phyloP scores from a whole-genome alignment of 176 grass and related monocot species.

The Triticum turgidum region DNA sequence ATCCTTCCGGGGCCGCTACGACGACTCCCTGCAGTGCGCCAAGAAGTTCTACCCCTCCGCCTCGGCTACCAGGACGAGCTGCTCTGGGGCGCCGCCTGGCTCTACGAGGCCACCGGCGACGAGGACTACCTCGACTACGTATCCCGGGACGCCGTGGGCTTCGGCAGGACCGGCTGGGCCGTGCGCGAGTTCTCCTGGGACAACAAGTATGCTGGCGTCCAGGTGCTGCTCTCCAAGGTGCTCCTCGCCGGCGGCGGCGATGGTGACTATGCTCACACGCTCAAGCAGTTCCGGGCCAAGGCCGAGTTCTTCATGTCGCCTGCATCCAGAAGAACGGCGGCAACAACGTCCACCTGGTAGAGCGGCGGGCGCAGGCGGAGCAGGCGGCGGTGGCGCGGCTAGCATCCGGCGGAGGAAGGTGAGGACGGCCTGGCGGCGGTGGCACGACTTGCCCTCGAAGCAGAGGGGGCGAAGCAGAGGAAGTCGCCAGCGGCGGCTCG shows the following conservation, averaged over 20 bases:
- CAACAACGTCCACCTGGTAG: constrained; percentile 42
- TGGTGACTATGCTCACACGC: constrained; percentile 30
- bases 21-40: constrained; percentile 48
- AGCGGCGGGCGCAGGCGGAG: no score
- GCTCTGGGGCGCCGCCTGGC: constrained; percentile 83
- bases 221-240: constrained; percentile 77
- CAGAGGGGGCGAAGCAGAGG: no score
- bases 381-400: no score
- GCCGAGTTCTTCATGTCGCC: constrained; percentile 92
- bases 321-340: constrained; percentile 89
- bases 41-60: constrained; percentile 90
- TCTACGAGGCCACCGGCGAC: constrained; percentile 78
- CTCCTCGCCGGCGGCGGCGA: constrained; percentile 37
- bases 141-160: constrained; percentile 46
- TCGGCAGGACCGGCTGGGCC: constrained; percentile 81
- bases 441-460: no score
- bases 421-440: no score
- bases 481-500: no score
- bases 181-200: constrained; percentile 92
- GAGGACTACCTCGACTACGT: constrained; percentile 66
- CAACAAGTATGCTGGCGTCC: constrained; percentile 93
- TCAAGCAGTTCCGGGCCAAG: constrained; percentile 83
- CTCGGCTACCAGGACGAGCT: constrained; percentile 77
- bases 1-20: constrained; percentile 70
- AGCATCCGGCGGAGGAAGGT: no score